These are phyloP conservation scores for Hansenula anomala DNA, from an alignment of 1,139 yeast species.

Conservation along the genomic window DNA sequence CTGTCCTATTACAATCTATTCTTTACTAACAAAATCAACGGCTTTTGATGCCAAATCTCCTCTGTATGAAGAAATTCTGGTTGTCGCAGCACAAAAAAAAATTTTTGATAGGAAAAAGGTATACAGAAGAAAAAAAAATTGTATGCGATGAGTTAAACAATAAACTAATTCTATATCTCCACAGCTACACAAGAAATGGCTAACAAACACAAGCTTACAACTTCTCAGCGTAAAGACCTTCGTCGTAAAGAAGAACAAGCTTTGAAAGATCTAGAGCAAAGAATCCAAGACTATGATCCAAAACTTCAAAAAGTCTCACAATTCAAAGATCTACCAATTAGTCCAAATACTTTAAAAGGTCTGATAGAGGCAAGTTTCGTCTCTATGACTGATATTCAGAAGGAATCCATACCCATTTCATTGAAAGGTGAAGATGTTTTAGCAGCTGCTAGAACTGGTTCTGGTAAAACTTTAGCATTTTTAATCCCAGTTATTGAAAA, in stretches of 20 bases:
- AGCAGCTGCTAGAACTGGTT: conserved; percentile 95
- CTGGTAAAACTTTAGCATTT: conserved; percentile 94
- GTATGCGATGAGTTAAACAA: conserved; percentile 10
- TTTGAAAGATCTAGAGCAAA: conserved; percentile 39
- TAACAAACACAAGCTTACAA: conserved; percentile 32
- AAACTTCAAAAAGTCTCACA: conserved; percentile 30
- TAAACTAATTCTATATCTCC: neutral
- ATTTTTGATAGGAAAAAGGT: neutral
- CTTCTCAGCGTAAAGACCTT: conserved; percentile 34
- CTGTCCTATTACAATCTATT: too few relatives aligned
- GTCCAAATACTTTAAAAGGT: conserved; percentile 64
- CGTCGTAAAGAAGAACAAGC: conserved; percentile 41
- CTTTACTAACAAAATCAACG: too few relatives aligned
- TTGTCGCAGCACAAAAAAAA: neutral
- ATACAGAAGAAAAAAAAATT: too few relatives aligned
- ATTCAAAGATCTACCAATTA: conserved; percentile 71
- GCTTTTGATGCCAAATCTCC: too few relatives aligned
- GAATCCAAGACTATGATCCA: conserved; percentile 48
- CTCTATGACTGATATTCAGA: conserved; percentile 82
- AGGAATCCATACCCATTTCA: conserved; percentile 70
- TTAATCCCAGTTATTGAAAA: conserved; percentile 79
- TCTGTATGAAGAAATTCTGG: neutral
- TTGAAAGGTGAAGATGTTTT: conserved; percentile 78
- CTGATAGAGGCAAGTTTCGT: conserved; percentile 67
- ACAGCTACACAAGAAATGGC: too few relatives aligned